phyloP scores from a whole-genome alignment of 2,329 filamentous ascomycete genomes.

The Phaeosphaeria sp. region DNA sequence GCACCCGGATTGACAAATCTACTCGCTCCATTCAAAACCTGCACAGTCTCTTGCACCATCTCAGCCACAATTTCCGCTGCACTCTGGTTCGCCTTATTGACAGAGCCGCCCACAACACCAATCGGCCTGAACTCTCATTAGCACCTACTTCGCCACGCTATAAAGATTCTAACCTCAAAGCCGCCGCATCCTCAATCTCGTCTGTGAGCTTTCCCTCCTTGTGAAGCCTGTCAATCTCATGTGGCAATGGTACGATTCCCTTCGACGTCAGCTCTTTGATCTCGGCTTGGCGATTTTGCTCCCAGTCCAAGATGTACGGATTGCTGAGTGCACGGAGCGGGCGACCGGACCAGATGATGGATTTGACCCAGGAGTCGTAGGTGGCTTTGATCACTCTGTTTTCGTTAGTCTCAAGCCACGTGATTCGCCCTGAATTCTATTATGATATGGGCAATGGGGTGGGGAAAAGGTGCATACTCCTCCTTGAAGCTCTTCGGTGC shows the following conservation, averaged over 20 bases:
- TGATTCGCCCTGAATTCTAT: background rate
- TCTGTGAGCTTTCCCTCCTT: conserved; percentile 37
- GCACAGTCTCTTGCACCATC: conserved; percentile 32
- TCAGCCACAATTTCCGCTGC: conserved; percentile 33
- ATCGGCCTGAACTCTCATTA: conserved; percentile 21
- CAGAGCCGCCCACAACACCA: conserved; percentile 32
- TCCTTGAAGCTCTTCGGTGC: conserved; percentile 26
- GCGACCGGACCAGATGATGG: conserved; percentile 29
- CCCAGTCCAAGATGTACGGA: conserved; percentile 35
- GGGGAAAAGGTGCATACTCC: conserved; percentile 6
- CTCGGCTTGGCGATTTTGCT: conserved; percentile 31
- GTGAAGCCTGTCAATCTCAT: conserved; percentile 33
- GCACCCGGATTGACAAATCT: conserved; percentile 20
- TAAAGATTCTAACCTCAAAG: conserved; percentile 23
- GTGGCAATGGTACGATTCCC: conserved; percentile 29
- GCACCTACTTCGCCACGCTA: background rate
- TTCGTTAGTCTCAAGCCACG: background rate
- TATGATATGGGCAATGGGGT: background rate
- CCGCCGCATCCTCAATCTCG: conserved; percentile 35
- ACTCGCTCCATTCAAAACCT: conserved; percentile 21
- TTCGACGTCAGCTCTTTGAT: conserved; percentile 29
- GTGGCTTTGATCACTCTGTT: conserved; percentile 23
- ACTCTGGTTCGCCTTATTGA: conserved; percentile 30
- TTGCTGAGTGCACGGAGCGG: conserved; percentile 32
- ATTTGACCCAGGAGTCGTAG: conserved; percentile 32